Conservation (phyloP, 2,329 filamentous ascomycete species). For the Epichloe sp. region DNA sequence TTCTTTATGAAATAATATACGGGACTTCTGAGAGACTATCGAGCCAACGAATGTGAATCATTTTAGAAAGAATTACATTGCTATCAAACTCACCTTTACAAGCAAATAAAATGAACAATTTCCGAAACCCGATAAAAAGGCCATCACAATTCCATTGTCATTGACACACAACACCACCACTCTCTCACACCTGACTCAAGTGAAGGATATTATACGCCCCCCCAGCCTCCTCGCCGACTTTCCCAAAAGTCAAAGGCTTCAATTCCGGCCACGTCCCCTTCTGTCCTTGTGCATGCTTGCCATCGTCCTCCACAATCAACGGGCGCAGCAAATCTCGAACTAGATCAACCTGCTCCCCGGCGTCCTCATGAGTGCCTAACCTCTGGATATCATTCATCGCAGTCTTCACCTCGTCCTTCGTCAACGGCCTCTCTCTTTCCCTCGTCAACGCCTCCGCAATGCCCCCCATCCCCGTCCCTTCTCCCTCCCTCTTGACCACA, state of each 20-base stretch:
- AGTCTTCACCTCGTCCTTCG: constrained; percentile 11
- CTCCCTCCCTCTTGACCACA: constrained; percentile 3
- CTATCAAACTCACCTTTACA: not conserved
- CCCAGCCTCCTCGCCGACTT: not conserved
- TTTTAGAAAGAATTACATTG: not conserved
- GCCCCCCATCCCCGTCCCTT: not conserved
- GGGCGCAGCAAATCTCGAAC: constrained; percentile 14
- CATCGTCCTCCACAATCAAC: constrained; percentile 6
- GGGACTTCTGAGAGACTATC: too few species aligned
- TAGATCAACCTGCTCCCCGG: constrained; percentile 11
- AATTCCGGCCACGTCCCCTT: constrained; percentile 7
- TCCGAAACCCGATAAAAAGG: too few species aligned
- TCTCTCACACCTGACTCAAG: constrained; percentile 1
- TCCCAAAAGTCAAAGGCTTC: constrained; percentile 11
- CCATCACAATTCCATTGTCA: not conserved
- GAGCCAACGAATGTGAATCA: not conserved
- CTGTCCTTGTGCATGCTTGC: not conserved
- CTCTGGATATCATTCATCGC: constrained; percentile 14
- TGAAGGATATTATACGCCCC: constrained; percentile 6
- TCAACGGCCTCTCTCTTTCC: constrained; percentile 18
- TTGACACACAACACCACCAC: too few species aligned
- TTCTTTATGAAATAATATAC: not conserved
- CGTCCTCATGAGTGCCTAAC: constrained; percentile 11
- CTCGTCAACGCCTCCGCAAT: constrained; percentile 12
- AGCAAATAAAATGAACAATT: not conserved